These are phyloP conservation scores for Leccinum brunneo-olivaceum DNA, from an alignment of 1,284 basidiomycete species.

Conservation along the genomic window DNA sequence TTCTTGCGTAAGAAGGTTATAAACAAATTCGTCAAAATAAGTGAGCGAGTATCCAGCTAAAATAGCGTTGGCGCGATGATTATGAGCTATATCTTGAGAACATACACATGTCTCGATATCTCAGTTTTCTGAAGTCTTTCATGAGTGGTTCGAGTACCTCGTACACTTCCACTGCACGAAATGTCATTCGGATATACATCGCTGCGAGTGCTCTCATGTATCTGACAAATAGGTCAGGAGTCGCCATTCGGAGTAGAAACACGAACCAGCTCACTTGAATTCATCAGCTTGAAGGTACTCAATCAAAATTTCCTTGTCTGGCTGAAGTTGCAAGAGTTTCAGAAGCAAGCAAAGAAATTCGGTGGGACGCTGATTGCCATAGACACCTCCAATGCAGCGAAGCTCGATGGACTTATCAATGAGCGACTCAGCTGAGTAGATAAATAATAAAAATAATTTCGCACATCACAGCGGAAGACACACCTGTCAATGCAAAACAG, in stretches of 20 bases:
- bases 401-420: constrained; percentile 90
- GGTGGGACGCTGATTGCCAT: constrained; percentile 87
- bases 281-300: constrained; percentile 95
- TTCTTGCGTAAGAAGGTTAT: constrained; percentile 81
- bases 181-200: constrained; percentile 94
- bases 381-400: constrained; percentile 86
- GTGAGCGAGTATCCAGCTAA: constrained; percentile 77
- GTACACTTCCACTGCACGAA: constrained; percentile 84
- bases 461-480: constrained; percentile 7
- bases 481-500: constrained; percentile 87
- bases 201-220: constrained; percentile 91
- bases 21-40: constrained; percentile 90
- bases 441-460: constrained; percentile 3
- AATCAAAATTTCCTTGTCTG: constrained; percentile 91
- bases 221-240: constrained; percentile 36
- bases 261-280: constrained; percentile 77
- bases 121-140: constrained; percentile 89
- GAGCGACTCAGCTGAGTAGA: constrained; percentile 70
- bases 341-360: constrained; percentile 88
- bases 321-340: constrained; percentile 95
- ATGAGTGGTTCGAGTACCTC: constrained; percentile 90
- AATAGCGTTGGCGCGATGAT: constrained; percentile 1
- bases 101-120: constrained; percentile 75
- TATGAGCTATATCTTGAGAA: constrained; percentile 7
- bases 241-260: background rate